These are phyloP conservation scores for Fusarium sp. DNA, from an alignment of 2,329 filamentous ascomycete species.

Conservation along the genomic window DNA sequence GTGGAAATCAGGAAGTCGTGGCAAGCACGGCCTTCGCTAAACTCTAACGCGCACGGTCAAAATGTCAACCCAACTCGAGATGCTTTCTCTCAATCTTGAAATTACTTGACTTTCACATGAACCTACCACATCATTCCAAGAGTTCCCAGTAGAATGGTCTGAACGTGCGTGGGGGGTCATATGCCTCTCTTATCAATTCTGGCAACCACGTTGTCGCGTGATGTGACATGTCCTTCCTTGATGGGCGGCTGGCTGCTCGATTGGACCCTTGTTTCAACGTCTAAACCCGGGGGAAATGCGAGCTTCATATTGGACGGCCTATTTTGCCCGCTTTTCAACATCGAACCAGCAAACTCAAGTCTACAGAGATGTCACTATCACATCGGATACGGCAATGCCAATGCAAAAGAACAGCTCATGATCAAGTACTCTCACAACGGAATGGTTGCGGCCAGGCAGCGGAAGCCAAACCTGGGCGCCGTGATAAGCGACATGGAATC, in stretches of 20 bases:
- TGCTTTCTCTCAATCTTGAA: not conserved
- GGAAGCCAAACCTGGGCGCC: not conserved
- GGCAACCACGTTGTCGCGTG: constrained; percentile 39
- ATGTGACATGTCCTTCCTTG: constrained; percentile 22
- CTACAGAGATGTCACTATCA: not conserved
- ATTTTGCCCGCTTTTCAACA: constrained; percentile 18
- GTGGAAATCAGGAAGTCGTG: not conserved
- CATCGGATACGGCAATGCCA: not conserved
- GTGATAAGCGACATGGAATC: constrained; percentile 3
- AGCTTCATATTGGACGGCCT: constrained; percentile 32
- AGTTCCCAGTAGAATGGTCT: constrained; percentile 34
- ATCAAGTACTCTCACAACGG: not conserved
- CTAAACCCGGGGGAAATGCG: constrained; percentile 35
- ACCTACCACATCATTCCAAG: not conserved
- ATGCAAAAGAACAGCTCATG: not conserved
- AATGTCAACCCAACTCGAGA: not conserved
- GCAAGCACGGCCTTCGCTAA: constrained; percentile 5
- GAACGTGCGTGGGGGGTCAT: constrained; percentile 18
- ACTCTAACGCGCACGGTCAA: constrained; percentile 12
- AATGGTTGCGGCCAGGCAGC: not conserved
- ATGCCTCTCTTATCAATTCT: constrained; percentile 31
- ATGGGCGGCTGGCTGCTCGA: constrained; percentile 4
- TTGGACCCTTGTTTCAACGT: constrained; percentile 32
- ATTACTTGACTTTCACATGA: not conserved
- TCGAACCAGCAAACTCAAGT: constrained; percentile 22